Conservation (phyloP, 192 early-diverging fungal species). For the Coemansia sp. region DNA sequence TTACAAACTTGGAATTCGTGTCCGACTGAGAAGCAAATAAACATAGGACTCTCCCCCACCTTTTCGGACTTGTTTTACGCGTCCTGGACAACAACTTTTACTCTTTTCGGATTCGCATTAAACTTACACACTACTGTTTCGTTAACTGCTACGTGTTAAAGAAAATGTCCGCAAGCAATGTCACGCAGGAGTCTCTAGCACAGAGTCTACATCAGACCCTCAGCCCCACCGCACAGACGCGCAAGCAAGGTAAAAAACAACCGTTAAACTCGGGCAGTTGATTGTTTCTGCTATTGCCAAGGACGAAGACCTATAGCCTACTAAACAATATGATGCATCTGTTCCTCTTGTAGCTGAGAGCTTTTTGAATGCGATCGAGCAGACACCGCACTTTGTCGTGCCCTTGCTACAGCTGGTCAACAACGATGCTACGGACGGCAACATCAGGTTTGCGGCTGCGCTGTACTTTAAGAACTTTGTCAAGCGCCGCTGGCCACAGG, state of each 20-base stretch:
- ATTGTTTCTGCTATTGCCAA: too few relatives aligned
- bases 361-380: conserved; percentile 59
- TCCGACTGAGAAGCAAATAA: too few relatives aligned
- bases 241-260: conserved; percentile 37
- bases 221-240: conserved; percentile 46
- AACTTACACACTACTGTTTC: too few relatives aligned
- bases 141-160: too few relatives aligned
- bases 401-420: conserved; percentile 77
- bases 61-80: too few relatives aligned
- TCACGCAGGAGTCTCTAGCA: conserved; percentile 32
- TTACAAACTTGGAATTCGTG: too few relatives aligned
- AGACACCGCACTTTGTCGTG: conserved; percentile 67
- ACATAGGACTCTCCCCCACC: too few relatives aligned
- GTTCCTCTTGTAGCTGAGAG: conserved; percentile 58
- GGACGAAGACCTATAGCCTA: too few relatives aligned
- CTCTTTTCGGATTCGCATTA: too few relatives aligned
- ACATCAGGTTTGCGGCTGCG: conserved; percentile 76
- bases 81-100: too few relatives aligned
- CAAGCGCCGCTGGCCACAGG: conserved; percentile 77
- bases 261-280: too few relatives aligned
- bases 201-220: conserved; percentile 55
- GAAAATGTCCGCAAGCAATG: conserved; percentile 2
- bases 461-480: conserved; percentile 98
- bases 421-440: conserved; percentile 59
- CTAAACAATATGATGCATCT: neutral